Evolutionary conservation across 139 green algal genomes (phyloP), one percentile per base, ranked within the genome.

Genomic region (Dunaliella primolecta): DNA sequence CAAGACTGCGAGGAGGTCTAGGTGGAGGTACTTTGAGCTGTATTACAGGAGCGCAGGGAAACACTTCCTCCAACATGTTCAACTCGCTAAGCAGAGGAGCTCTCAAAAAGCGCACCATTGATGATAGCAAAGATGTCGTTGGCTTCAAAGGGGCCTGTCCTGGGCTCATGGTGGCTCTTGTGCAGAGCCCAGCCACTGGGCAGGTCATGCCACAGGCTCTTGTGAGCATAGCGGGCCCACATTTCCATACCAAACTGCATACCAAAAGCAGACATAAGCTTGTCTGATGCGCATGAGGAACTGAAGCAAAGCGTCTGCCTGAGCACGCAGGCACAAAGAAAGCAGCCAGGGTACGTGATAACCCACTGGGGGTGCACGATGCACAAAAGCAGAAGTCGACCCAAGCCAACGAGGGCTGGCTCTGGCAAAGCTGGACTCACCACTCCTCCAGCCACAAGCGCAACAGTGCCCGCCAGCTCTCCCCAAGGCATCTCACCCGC

Each of bases 101-200:
- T n/a, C n/a, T n/a, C n/a, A n/a, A n/a, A n/a, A n/a, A n/a, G n/a
- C n/a, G n/a, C 35, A 78, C 80, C 80, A 33, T 84, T 84, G 30
- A 84, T 84, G 38, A 99, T 85, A 0, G 97, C 97, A 87, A 96
- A 99, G 2, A 99, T 90, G 88, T 99, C 97, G 84, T 99, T 99
- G 55, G 88, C 90, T 92, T 99, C 97, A 86, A 99, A 99, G 0
- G 96, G 90, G 0, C 97, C 97, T 21, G 91, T 89, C 3, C 97
- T 89, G 24, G 96, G 94, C 85, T 94, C 89, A 86, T 99, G 97
- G 88, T 99, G 97, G 21, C 86, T 95, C 89, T 98, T 97, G 91
- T 98, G 96, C 80, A 98, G 88, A 27, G 87, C 83, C 94, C 95
- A 98, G 31, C 94, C 95, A 1, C 89, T 81, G 33, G 90, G 27